phyloP scores from a whole-genome alignment of 1,139 yeast genomes.

The Kazachstania sp. region DNA sequence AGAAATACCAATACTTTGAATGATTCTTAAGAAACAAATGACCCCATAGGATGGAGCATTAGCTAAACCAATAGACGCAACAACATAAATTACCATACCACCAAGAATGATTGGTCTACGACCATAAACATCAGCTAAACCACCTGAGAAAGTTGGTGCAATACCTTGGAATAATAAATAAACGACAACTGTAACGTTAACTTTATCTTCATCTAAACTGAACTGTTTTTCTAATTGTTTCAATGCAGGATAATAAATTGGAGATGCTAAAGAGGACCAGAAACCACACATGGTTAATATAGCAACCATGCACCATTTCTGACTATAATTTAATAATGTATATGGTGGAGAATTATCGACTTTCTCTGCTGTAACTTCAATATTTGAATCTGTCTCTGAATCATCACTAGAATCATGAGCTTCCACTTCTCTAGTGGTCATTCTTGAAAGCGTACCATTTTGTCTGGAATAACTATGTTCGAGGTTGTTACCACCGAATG shows the following conservation, averaged over 20 bases:
- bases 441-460: constrained; percentile 15
- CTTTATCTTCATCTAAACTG: constrained; percentile 43
- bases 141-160: constrained; percentile 47
- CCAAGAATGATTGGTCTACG: constrained; percentile 54
- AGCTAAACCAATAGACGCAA: constrained; percentile 55
- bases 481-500: not conserved
- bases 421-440: constrained; percentile 15
- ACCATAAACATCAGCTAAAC: constrained; percentile 55
- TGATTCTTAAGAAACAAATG: constrained; percentile 48
- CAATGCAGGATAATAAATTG: constrained; percentile 30
- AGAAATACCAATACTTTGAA: constrained; percentile 64
- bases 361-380: constrained; percentile 3
- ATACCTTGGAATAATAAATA: constrained; percentile 65
- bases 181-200: constrained; percentile 62
- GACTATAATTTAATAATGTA: constrained; percentile 19
- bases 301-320: constrained; percentile 29
- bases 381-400: constrained; percentile 7
- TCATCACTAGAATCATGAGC: constrained; percentile 3
- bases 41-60: constrained; percentile 44
- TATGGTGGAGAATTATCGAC: constrained; percentile 13
- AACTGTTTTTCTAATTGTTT: constrained; percentile 43
- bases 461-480: constrained; percentile 18
- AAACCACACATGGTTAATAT: constrained; percentile 29
- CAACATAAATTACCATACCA: constrained; percentile 47
- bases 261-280: constrained; percentile 32